These are phyloP conservation scores for Aspergillaceae sp. DNA, from an alignment of 2,329 filamentous ascomycete genomes.

Conservation along the genomic window DNA sequence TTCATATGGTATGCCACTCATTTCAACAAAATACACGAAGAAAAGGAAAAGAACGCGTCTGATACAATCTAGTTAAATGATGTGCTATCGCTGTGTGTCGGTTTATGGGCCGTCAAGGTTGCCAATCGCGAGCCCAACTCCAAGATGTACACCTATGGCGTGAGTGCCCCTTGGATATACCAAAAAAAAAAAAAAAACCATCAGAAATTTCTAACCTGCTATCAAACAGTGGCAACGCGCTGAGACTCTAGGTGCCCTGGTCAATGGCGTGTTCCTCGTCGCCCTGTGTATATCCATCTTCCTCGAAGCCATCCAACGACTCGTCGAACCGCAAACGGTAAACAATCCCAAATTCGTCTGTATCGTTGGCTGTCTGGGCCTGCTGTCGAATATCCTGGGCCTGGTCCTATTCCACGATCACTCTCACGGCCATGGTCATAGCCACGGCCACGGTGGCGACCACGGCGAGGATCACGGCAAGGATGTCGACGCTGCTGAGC, in stretches of 20 bases:
- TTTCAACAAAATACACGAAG: neutral
- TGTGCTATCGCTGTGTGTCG: constrained; percentile 86
- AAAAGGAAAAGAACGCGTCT: neutral
- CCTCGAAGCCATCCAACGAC: constrained; percentile 84
- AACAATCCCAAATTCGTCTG: constrained; percentile 77
- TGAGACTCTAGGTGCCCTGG: constrained; percentile 89
- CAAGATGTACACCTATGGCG: constrained; percentile 90
- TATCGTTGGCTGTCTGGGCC: constrained; percentile 76
- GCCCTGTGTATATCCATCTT: constrained; percentile 94
- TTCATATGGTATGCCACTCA: constrained; percentile 70
- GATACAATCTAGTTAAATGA: constrained; percentile 69
- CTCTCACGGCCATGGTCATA: constrained; percentile 74
- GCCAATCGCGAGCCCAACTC: constrained; percentile 71
- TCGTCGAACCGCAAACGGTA: constrained; percentile 85
- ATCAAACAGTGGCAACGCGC: constrained; percentile 75
- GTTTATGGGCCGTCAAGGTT: constrained; percentile 88
- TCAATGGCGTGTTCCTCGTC: constrained; percentile 96
- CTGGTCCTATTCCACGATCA: constrained; percentile 90
- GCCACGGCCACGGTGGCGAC: constrained; percentile 48
- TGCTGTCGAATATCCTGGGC: constrained; percentile 80
- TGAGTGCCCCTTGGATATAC: constrained; percentile 38
- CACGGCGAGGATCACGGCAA: constrained; percentile 49
- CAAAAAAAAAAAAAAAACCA: no score
- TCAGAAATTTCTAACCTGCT: neutral
- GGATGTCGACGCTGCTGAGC: constrained; percentile 26